phyloP scores from a whole-genome alignment of 306 rosid species.

The Albizia julibrissin region DNA sequence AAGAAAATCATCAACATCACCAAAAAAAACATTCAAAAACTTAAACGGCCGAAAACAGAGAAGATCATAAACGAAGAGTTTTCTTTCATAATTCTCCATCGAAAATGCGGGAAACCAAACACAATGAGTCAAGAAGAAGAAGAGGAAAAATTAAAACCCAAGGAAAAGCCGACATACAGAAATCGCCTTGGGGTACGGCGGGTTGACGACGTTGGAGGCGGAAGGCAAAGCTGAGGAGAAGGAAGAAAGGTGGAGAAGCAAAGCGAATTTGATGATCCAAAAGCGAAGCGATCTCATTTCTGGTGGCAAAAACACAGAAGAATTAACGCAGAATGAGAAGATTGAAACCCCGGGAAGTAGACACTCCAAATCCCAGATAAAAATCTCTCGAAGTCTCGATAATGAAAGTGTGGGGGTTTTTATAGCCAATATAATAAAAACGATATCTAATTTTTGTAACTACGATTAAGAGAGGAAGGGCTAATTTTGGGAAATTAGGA shows the following conservation, averaged over 20 bases:
- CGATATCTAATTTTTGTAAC: no score
- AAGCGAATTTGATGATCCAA: constrained; percentile 7
- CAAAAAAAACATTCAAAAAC: not conserved
- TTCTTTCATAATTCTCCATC: not conserved
- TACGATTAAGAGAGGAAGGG: not conserved
- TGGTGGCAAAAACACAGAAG: not conserved
- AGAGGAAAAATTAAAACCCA: not conserved
- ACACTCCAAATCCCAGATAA: not conserved
- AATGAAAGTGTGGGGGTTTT: no score
- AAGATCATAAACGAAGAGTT: not conserved
- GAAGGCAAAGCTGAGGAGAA: constrained; percentile 43
- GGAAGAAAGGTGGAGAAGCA: constrained; percentile 30
- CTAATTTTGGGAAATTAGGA: not conserved
- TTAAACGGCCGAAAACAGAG: not conserved
- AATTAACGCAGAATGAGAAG: not conserved
- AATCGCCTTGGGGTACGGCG: constrained; percentile 63
- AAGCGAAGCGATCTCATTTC: constrained; percentile 26
- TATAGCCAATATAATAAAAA: not conserved
- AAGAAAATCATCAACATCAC: not conserved
- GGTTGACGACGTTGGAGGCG: constrained; percentile 32
- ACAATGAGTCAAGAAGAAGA: not conserved
- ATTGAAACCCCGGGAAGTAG: not conserved
- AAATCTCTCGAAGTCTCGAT: not conserved
- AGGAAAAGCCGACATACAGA: constrained; percentile 42
- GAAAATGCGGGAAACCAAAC: not conserved